Evolutionary conservation across 1,284 basidiomycete genomes (phyloP).

Genomic region (Ustilago sp.): DNA sequence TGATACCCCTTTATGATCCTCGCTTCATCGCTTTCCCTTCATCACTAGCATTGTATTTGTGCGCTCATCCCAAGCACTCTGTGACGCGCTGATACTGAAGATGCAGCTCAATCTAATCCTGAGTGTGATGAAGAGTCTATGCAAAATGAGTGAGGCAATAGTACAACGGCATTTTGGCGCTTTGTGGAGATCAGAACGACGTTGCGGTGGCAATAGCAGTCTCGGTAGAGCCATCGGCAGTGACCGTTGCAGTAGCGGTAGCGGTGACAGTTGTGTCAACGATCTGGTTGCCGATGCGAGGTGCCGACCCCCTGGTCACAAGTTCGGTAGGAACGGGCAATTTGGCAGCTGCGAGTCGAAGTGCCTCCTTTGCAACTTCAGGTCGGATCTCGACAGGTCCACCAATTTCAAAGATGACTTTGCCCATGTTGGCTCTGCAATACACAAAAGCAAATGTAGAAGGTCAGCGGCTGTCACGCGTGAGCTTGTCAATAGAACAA

Average conservation of each 20-base stretch:
- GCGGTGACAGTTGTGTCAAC: conserved; percentile 8
- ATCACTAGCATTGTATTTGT: conserved; percentile 5
- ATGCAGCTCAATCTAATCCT: neutral
- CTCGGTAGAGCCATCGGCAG: neutral
- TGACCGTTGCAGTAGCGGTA: neutral
- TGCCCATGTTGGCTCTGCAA: conserved; percentile 84
- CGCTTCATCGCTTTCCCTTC: neutral
- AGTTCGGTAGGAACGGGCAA: conserved; percentile 91
- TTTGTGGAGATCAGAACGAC: neutral
- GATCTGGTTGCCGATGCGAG: conserved; percentile 78
- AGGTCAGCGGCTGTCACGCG: neutral
- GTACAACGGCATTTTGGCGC: neutral
- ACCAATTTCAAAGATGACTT: conserved; percentile 94
- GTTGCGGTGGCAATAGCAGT: conserved; percentile 5
- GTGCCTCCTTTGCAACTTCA: conserved; percentile 90
- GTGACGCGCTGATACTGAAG: neutral
- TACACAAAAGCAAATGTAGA: neutral
- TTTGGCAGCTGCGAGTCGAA: conserved; percentile 89
- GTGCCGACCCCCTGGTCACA: conserved; percentile 78
- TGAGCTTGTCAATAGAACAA: neutral
- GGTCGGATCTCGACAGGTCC: conserved; percentile 85
- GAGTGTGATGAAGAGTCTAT: conserved; percentile 3
- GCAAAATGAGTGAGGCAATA: neutral
- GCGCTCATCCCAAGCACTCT: neutral
- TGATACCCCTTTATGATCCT: too few relatives aligned